Percentiles rank a stretch among this genome's conserved stretches.
Evolutionary conservation across 139 green algal species (phyloP).

Genomic region (Trebouxia sp.): DNA sequence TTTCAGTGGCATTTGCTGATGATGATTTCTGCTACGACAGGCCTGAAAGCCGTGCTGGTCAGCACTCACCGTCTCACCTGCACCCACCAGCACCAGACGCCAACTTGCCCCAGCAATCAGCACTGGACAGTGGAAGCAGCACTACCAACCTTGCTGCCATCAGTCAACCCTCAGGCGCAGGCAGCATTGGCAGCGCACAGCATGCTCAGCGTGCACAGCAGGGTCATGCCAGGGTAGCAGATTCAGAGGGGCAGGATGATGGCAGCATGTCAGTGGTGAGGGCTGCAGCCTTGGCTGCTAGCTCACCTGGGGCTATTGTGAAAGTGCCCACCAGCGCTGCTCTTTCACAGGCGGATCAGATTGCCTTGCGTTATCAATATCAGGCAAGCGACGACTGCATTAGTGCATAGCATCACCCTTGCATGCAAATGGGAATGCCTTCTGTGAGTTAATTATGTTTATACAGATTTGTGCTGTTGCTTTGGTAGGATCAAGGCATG

Average conservation of each 20-base stretch:
- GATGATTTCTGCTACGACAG: too few species aligned
- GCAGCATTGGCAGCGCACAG: neutral
- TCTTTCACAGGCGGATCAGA: slow-evolving; percentile 5
- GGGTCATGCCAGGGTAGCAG: neutral
- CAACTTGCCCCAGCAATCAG: neutral
- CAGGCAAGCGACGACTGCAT: neutral
- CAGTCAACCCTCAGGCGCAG: too few species aligned
- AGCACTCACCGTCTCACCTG: too few species aligned
- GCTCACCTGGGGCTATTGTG: slow-evolving; percentile 2
- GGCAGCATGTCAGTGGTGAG: neutral
- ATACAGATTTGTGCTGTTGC: too few species aligned
- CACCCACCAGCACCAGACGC: too few species aligned
- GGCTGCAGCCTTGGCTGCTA: slow-evolving; percentile 6
- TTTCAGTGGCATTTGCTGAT: too few species aligned
- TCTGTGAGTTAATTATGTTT: too few species aligned
- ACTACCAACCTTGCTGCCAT: neutral
- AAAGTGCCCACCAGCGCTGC: neutral
- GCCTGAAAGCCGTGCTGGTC: too few species aligned
- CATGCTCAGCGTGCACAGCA: neutral
- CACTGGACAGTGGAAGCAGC: too few species aligned
- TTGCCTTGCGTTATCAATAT: slow-evolving; percentile 12
- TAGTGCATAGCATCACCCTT: too few species aligned
- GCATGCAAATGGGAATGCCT: too few species aligned
- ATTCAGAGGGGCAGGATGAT: neutral
- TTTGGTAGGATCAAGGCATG: too few species aligned